Conservation (phyloP, 106 monocot species). For the Allium fistulosum region DNA sequence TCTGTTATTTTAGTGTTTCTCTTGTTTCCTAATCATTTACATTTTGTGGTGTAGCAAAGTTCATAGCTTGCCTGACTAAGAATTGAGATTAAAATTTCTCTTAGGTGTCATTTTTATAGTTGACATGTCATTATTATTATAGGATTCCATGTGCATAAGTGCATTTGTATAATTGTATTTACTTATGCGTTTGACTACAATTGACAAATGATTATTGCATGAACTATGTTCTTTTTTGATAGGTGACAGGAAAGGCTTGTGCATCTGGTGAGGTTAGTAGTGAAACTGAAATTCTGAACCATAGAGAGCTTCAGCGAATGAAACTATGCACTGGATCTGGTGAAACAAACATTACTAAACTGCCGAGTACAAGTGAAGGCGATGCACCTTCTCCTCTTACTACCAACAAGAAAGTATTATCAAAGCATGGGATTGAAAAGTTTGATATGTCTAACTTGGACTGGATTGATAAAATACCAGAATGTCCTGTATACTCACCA, state of each 20-base stretch:
- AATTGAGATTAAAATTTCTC: no score
- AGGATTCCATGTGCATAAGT: no score
- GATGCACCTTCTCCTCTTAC: conserved; percentile 38
- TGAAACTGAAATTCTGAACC: conserved; percentile 54
- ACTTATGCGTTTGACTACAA: no score
- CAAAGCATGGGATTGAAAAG: conserved; percentile 45
- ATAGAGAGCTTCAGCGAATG: conserved; percentile 31
- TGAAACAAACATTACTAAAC: conserved; percentile 19
- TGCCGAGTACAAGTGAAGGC: conserved; percentile 59
- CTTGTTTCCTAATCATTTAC: no score
- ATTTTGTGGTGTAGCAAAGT: no score
- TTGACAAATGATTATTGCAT: no score
- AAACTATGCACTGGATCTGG: conserved; percentile 17
- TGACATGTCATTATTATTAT: no score
- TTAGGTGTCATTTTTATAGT: no score
- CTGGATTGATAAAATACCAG: conserved; percentile 85
- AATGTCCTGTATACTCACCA: conserved; percentile 78
- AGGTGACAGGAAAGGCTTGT: conserved; percentile 64
- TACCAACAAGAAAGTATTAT: conserved; percentile 27
- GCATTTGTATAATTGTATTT: no score
- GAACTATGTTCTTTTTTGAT: neutral
- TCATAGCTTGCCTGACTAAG: no score
- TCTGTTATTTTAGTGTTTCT: no score
- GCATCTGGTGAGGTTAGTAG: conserved; percentile 46
- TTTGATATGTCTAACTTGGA: conserved; percentile 72